Evolutionary conservation across 306 rosid genomes (phyloP), one percentile per base, ranked within the genome.

Genomic region (Vachellia pachyceras): DNA sequence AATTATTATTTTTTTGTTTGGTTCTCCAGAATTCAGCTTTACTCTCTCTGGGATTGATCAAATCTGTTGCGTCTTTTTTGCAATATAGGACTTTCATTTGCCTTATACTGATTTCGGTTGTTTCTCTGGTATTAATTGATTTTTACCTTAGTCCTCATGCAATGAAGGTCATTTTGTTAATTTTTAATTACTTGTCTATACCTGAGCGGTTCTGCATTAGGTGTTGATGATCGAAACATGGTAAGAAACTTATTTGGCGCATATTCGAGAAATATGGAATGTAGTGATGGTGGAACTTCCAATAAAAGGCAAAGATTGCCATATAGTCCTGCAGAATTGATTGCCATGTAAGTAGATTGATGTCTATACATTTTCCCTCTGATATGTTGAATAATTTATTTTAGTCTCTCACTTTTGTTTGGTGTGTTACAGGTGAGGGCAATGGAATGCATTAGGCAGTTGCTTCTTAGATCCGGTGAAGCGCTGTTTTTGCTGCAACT

Each of bases 391-490:
- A 78, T 60, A 49, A 78, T 81, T 69, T 46, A 4, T 69, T 77
- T 63, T 20, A 66, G 82, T 72, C 78, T 57, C 67, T 85, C 76
- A 86, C 68, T 60, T 72, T 63, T 63, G 57, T 78, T 84, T 83
- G 50, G 44, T 85, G 69, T 63, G 80, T 33, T 79, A 33, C 84
- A 95, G 99, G 99, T 93, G 85, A 91, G 99, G 83, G 99, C 97
- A 73, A 95, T 95, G 97, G 99, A 95, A 85, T 95, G 97, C 85
- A 90, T 91, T 69, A 89, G 97, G 89, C 97, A 95, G 85, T 84
- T 95, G 85, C 97, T 95, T 70, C 95, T 89, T 82, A n/a, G n/a
- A n/a, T n/a, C n/a, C n/a, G n/a, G n/a, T n/a, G n/a, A n/a, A n/a
- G n/a, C n/a, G n/a, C n/a, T n/a, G n/a, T n/a, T n/a, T n/a, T n/a